phyloP scores from a whole-genome alignment of 441 rosid species.

The Breynia disticha region DNA sequence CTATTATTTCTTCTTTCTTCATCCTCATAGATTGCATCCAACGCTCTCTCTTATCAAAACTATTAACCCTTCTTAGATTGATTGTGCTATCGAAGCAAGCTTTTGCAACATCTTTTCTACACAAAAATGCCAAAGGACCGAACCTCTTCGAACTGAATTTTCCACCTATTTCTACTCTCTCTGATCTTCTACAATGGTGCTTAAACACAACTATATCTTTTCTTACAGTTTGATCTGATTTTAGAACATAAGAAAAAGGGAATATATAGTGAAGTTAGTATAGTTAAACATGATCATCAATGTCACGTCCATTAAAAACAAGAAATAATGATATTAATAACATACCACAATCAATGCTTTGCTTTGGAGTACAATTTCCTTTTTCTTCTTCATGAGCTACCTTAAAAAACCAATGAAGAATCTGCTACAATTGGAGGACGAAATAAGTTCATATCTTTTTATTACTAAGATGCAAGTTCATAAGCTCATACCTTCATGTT shows the following conservation, averaged over 20 bases:
- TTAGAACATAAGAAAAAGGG: background rate
- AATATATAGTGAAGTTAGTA: background rate
- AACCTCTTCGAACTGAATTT: slow-evolving; percentile 11
- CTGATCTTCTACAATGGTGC: slow-evolving; percentile 17
- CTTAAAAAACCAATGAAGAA: slow-evolving; percentile 44
- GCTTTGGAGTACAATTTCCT: slow-evolving; percentile 8
- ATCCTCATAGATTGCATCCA: slow-evolving; percentile 28
- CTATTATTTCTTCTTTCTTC: slow-evolving; percentile 34
- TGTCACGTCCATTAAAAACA: background rate
- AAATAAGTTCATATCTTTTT: no score
- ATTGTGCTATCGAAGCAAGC: slow-evolving; percentile 53
- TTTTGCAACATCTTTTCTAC: slow-evolving; percentile 46
- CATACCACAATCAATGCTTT: slow-evolving; percentile 16
- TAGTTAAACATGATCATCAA: background rate
- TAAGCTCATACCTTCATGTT: slow-evolving; percentile 55
- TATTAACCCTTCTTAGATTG: slow-evolving; percentile 28
- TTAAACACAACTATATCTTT: slow-evolving; percentile 17
- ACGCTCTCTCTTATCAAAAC: slow-evolving; percentile 16
- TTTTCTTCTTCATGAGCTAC: slow-evolving; percentile 24
- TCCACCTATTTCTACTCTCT: slow-evolving; percentile 10
- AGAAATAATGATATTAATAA: background rate
- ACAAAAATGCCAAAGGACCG: slow-evolving; percentile 26
- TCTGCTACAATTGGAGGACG: slow-evolving; percentile 40
- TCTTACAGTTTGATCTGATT: slow-evolving; percentile 18
- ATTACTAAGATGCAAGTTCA: slow-evolving; percentile 1